Percentiles rank a stretch among this genome's conserved stretches.
Evolutionary conservation across 148 eudicot genomes (phyloP).

Genomic region (Vaccinium vitisidaea): DNA sequence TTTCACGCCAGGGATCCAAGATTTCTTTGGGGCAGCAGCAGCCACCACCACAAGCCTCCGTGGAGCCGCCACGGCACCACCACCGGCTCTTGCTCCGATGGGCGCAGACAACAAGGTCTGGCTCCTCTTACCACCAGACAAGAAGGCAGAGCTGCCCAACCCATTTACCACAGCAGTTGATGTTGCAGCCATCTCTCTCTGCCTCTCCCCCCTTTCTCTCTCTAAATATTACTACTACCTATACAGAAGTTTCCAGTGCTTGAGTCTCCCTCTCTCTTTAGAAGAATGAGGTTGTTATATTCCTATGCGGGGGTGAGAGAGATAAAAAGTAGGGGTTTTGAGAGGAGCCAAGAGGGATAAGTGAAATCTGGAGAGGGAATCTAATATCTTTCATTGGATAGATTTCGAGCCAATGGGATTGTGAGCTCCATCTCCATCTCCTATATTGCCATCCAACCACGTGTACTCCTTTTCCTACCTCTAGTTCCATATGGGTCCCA

Average conservation of each 20-base stretch:
- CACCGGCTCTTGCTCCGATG: conserved; percentile 23
- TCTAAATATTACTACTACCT: not conserved
- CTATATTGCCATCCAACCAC: conserved; percentile 25
- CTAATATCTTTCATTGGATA: conserved; percentile 42
- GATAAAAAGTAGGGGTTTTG: conserved; percentile 38
- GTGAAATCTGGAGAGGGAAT: conserved; percentile 53
- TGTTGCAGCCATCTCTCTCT: conserved; percentile 60
- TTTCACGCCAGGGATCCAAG: conserved; percentile 87
- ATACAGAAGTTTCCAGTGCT: not conserved
- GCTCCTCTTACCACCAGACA: conserved; percentile 59
- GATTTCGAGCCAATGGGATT: conserved; percentile 65
- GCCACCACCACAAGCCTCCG: conserved; percentile 54
- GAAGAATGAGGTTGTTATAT: conserved; percentile 12
- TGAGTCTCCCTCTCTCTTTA: not conserved
- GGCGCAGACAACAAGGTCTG: conserved; percentile 44
- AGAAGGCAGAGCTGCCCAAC: conserved; percentile 59
- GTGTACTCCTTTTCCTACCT: conserved; percentile 24
- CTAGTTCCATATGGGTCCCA: conserved; percentile 15
- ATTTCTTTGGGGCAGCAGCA: conserved; percentile 73
- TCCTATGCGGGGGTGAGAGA: conserved; percentile 13
- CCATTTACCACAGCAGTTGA: conserved; percentile 78
- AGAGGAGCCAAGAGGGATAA: conserved; percentile 73
- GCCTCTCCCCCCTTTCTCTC: conserved; percentile 18
- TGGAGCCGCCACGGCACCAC: conserved; percentile 25
- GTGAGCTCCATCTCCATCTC: conserved; percentile 24